A percentile compares a stretch with the other conserved stretches of the same genome.
phyloP scores from a whole-genome alignment of 1,139 yeast species.

The Debaryomyces sp. region DNA sequence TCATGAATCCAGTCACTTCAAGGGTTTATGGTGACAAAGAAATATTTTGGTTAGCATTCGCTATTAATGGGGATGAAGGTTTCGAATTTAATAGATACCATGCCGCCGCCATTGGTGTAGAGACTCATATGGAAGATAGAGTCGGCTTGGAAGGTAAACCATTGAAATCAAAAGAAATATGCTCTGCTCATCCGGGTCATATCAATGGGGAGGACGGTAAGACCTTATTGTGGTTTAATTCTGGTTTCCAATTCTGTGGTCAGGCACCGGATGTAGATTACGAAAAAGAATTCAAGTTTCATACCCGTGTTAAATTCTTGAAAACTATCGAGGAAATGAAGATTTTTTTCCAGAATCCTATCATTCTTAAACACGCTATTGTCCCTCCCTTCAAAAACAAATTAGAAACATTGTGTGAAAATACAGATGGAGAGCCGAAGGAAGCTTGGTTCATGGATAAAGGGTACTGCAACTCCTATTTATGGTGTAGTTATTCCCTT shows the following conservation, averaged over 20 bases:
- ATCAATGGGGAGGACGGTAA: slow-evolving; percentile 32
- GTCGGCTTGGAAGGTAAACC: slow-evolving; percentile 22
- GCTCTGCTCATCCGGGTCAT: slow-evolving; percentile 52
- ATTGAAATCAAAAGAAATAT: slow-evolving; percentile 32
- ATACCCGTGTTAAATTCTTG: slow-evolving; percentile 22
- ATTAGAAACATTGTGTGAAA: slow-evolving; percentile 25
- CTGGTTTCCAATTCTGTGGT: slow-evolving; percentile 37
- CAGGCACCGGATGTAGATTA: slow-evolving; percentile 26
- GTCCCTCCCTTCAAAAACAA: slow-evolving; percentile 34
- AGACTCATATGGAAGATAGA: slow-evolving; percentile 26
- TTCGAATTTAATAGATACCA: slow-evolving; percentile 28
- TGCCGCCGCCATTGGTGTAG: slow-evolving; percentile 35
- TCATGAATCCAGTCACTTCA: slow-evolving; percentile 24
- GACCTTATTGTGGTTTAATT: slow-evolving; percentile 37
- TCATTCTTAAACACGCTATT: slow-evolving; percentile 28
- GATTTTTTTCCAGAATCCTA: slow-evolving; percentile 25
- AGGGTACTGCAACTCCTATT: slow-evolving; percentile 41
- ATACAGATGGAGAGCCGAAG: slow-evolving; percentile 30
- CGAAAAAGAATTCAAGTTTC: slow-evolving; percentile 25
- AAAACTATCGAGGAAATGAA: slow-evolving; percentile 21
- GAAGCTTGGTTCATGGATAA: slow-evolving; percentile 34
- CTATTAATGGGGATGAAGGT: slow-evolving; percentile 35
- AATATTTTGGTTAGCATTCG: slow-evolving; percentile 38
- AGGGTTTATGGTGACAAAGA: slow-evolving; percentile 40
- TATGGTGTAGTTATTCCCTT: slow-evolving; percentile 49